Conservation (phyloP, 768 basidiomycete genomes). For the Termitomyces sp. region DNA sequence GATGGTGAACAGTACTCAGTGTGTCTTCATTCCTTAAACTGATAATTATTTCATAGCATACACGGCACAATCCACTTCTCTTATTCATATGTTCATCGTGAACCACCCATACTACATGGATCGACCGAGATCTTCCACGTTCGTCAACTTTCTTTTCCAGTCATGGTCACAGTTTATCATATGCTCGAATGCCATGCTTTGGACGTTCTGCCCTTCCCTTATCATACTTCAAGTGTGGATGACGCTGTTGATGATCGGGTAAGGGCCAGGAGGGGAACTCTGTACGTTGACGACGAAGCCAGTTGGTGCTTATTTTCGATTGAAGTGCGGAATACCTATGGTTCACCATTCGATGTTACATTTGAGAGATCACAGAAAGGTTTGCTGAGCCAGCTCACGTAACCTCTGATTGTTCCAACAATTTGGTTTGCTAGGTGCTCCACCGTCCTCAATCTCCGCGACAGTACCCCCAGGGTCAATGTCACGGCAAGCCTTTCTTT, state of each 20-base stretch:
- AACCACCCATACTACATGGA: slow-evolving; percentile 17
- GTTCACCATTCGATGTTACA: slow-evolving; percentile 84
- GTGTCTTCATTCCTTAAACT: slow-evolving; percentile 5
- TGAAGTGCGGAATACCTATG: slow-evolving; percentile 90
- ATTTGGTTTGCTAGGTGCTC: slow-evolving; percentile 27
- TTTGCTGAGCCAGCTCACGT: slow-evolving; percentile 17
- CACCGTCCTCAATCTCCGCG: slow-evolving; percentile 38
- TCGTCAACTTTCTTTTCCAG: slow-evolving; percentile 82
- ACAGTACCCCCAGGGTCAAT: slow-evolving; percentile 87
- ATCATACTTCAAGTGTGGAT: slow-evolving; percentile 13
- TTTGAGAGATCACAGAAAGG: slow-evolving; percentile 67
- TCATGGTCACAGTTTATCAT: slow-evolving; percentile 92
- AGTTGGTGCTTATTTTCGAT: slow-evolving; percentile 86
- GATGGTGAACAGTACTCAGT: slow-evolving; percentile 63
- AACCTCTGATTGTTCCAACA: background rate
- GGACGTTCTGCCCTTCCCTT: slow-evolving; percentile 69
- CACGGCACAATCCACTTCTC: slow-evolving; percentile 77
- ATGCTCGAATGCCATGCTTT: slow-evolving; percentile 86
- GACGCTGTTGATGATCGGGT: slow-evolving; percentile 15
- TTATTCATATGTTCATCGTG: slow-evolving; percentile 66
- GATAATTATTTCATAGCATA: slow-evolving; percentile 42
- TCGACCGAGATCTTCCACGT: slow-evolving; percentile 65
- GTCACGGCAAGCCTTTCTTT: slow-evolving; percentile 49
- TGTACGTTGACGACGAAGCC: slow-evolving; percentile 42
- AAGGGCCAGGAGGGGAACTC: slow-evolving; percentile 20